Percentiles rank a stretch among this genome's conserved stretches.
Conservation (phyloP, 164 flowering plant genomes). For the Vitis vinifera region ASM3070453v1 NC_081810.1:6856001-6856500, state of each 20-base stretch:
- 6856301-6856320: conserved; percentile 28
- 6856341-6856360: conserved; percentile 17
- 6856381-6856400: conserved; percentile 11
- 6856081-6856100: no score
- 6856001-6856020: no score
- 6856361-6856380: conserved; percentile 25
- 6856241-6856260: neutral
- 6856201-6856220: no score
- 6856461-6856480: conserved; percentile 48
- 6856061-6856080: no score
- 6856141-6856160: no score
- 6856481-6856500: conserved; percentile 61
- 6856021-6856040: no score
- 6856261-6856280: conserved; percentile 26
- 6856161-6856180: no score
- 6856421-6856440: conserved; percentile 65
- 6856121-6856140: no score
- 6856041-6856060: no score
- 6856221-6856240: no score
- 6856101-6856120: no score
- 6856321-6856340: conserved; percentile 9
- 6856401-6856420: conserved; percentile 38
- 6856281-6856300: conserved; percentile 27
- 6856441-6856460: conserved; percentile 64
- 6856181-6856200: no score